Evolutionary conservation across 2,329 filamentous ascomycete genomes (phyloP).

Genomic region (Talaromyces albobiverticillius): DNA sequence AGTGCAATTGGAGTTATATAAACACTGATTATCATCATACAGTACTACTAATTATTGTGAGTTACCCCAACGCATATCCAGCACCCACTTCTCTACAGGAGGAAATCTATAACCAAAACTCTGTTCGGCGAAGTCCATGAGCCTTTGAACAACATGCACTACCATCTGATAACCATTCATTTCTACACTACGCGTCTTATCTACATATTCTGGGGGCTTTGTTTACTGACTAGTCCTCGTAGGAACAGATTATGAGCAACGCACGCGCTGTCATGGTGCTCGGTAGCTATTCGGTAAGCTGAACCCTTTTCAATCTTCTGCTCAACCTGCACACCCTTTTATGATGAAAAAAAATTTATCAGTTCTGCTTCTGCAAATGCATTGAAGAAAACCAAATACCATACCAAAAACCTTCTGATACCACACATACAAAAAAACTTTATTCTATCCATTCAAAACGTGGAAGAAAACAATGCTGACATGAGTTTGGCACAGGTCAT

Average conservation of each 20-base stretch:
- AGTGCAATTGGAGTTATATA: not conserved
- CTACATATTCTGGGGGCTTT: not conserved
- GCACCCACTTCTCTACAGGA: slow-evolving; percentile 38
- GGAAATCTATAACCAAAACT: slow-evolving; percentile 51
- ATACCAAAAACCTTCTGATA: slow-evolving; percentile 55
- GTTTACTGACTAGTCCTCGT: not conserved
- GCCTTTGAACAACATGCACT: slow-evolving; percentile 61
- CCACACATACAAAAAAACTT: slow-evolving; percentile 7
- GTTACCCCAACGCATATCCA: not conserved
- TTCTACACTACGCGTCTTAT: not conserved
- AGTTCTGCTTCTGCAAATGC: slow-evolving; percentile 63
- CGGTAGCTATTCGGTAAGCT: slow-evolving; percentile 6
- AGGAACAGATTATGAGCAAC: not conserved
- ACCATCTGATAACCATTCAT: slow-evolving; percentile 51
- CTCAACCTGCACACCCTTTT: slow-evolving; percentile 14
- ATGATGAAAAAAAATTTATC: slow-evolving; percentile 53
- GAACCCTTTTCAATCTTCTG: not conserved
- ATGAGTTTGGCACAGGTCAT: not conserved
- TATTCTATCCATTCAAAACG: not conserved
- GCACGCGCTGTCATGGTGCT: not conserved
- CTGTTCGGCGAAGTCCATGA: slow-evolving; percentile 56
- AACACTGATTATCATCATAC: not conserved
- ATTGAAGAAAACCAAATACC: slow-evolving; percentile 58
- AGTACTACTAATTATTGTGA: slow-evolving; percentile 6
- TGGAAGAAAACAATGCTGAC: slow-evolving; percentile 2